Evolutionary conservation across 352 stramenopile genomes (phyloP).

Genomic region (Pythium phragmitis): DNA sequence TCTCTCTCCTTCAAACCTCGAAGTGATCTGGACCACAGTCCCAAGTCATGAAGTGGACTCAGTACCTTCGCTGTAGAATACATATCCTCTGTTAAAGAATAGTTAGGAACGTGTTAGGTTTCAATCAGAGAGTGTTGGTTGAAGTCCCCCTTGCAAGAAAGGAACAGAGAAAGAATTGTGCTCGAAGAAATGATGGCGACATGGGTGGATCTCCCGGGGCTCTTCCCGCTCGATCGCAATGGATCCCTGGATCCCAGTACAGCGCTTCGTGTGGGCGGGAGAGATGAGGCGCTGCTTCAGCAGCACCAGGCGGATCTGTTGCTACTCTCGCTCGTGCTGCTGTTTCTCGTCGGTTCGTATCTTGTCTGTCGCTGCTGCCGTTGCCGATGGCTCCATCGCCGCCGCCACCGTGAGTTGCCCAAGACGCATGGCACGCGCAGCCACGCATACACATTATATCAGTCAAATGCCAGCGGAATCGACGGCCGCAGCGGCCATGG

Average conservation of each 20-base stretch:
- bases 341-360: slow-evolving; percentile 52
- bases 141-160: slow-evolving; percentile 13
- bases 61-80: neutral
- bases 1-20: slow-evolving; percentile 11
- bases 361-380: slow-evolving; percentile 55
- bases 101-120: slow-evolving; percentile 21
- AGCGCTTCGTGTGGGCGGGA: neutral
- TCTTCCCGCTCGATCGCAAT: slow-evolving; percentile 10
- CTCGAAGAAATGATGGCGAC: slow-evolving; percentile 1
- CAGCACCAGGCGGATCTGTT: slow-evolving; percentile 38
- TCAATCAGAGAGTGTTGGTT: slow-evolving; percentile 4
- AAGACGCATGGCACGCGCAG: neutral
- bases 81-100: neutral
- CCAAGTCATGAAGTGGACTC: neutral
- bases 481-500: neutral
- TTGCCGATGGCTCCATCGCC: slow-evolving; percentile 27
- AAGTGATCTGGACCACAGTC: neutral
- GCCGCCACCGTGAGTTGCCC: neutral
- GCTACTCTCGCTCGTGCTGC: slow-evolving; percentile 38
- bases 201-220: slow-evolving; percentile 18
- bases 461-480: slow-evolving; percentile 5
- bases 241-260: neutral
- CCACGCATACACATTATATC: slow-evolving; percentile 19
- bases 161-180: neutral
- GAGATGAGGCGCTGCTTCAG: slow-evolving; percentile 13